Evolutionary conservation across 371 early-diverging fungal species (phyloP).

Genomic region (Saksenaea vasiformis): DNA sequence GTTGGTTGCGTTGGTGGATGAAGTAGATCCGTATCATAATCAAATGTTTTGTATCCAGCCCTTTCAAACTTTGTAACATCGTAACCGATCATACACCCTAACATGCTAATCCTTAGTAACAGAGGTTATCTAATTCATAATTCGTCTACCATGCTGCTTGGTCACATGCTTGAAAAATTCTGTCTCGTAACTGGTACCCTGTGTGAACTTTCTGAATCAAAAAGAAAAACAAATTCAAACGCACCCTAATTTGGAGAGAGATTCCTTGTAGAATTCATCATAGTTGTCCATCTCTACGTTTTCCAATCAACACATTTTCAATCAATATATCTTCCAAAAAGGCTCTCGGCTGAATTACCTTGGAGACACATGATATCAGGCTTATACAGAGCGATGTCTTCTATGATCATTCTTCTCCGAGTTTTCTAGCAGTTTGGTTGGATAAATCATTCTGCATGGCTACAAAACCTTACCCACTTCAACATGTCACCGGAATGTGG

Average conservation of each 20-base stretch:
- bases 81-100: slow-evolving; percentile 39
- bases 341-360: slow-evolving; percentile 26
- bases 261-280: slow-evolving; percentile 31
- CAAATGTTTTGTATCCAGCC: slow-evolving; percentile 38
- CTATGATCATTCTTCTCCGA: slow-evolving; percentile 39
- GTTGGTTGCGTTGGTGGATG: slow-evolving; percentile 51
- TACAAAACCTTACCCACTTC: slow-evolving; percentile 36
- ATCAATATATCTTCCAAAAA: not conserved
- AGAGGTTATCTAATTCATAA: not conserved
- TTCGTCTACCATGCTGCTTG: slow-evolving; percentile 41
- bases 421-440: slow-evolving; percentile 26
- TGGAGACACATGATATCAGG: slow-evolving; percentile 60
- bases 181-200: slow-evolving; percentile 20
- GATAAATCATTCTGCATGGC: not conserved
- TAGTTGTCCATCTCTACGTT: slow-evolving; percentile 44
- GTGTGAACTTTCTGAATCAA: not conserved
- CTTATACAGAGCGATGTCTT: slow-evolving; percentile 49
- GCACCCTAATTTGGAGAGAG: slow-evolving; percentile 35
- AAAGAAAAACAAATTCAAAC: not conserved
- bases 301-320: not conserved
- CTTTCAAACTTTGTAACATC: slow-evolving; percentile 33
- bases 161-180: slow-evolving; percentile 30
- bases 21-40: slow-evolving; percentile 44
- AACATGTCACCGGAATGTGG: slow-evolving; percentile 49
- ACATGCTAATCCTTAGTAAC: not conserved